Evolutionary conservation across 169 alveolate species (phyloP), one percentile per base, ranked within the genome.

Genomic region (Plasmodium chabaudi): DNA sequence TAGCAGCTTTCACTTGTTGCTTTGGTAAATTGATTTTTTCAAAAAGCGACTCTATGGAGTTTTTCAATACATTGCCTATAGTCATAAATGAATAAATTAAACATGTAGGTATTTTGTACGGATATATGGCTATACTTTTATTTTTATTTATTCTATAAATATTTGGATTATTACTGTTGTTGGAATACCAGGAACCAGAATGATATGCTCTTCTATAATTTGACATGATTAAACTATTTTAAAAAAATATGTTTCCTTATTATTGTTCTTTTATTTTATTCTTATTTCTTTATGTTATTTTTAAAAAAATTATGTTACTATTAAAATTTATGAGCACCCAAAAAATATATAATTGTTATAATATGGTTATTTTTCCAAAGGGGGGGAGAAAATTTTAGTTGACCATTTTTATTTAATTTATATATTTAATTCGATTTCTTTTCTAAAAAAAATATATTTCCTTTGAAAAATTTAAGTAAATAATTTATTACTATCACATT

Each of bases 161-260:
- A 15, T 51, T 4, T 13, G 39, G 12, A 72, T 5, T 51, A 92
- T 71, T 75, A 93, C 96, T 72, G 34, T 87, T 88, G 71, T 79
- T 93, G 9, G 95, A 60, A 88, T 97, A 97, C 99, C 99, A 97
- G 61, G 97, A 89, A 13, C 98, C 99, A 23, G 98, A 97, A 87
- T 97, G 99, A 60, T 95, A 87, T 9, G 98, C 98, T 53, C 27
- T 72, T 74, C 98, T 95, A 57, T 75, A 75, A 42, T 47, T 75
- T 9, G 49, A 12, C 88, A 75, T 75, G n/a, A 15, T 75, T 56
- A 39, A 39, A 75, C 25, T 25, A 51, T 53, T 25, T 56, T 34
- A 25, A 74, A 57, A 51, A 51, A 51, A 51, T 51, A 51, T 2
- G 59, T 15, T 51, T 6, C 59, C 23, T 51, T 51, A 13, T 51